Conservation (phyloP, 2,329 filamentous ascomycete species). For the Gremmenia infestans region DNA sequence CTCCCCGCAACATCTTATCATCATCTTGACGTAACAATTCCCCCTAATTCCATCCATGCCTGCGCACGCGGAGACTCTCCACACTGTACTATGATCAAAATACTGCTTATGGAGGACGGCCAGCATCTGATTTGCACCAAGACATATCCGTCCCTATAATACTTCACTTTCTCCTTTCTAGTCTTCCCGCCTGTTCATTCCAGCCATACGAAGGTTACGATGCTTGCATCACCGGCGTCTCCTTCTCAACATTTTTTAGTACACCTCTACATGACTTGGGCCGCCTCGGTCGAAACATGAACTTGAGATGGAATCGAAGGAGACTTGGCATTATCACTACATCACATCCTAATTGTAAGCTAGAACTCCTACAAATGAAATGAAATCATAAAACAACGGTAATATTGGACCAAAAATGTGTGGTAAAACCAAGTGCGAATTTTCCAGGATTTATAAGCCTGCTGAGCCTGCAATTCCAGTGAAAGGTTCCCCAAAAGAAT, state of each 20-base stretch:
- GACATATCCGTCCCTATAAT: background rate
- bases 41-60: background rate
- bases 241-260: background rate
- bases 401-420: too few relatives aligned
- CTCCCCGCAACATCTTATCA: background rate
- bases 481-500: background rate
- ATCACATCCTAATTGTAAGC: background rate
- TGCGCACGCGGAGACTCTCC: background rate
- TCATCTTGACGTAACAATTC: background rate
- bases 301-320: background rate
- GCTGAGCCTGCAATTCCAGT: background rate
- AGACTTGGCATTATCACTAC: background rate
- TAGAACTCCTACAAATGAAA: too few relatives aligned
- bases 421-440: too few relatives aligned
- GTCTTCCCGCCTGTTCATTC: background rate
- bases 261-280: background rate
- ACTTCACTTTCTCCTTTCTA: background rate
- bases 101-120: background rate
- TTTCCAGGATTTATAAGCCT: background rate
- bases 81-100: background rate
- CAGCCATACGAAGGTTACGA: background rate
- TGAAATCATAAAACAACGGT: too few relatives aligned
- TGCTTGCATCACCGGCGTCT: background rate
- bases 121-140: background rate
- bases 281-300: background rate